Percentiles rank a stretch among this genome's conserved stretches.
phyloP scores from a whole-genome alignment of 1,284 basidiomycete genomes.

The Ceratobasidium theobromae region DNA sequence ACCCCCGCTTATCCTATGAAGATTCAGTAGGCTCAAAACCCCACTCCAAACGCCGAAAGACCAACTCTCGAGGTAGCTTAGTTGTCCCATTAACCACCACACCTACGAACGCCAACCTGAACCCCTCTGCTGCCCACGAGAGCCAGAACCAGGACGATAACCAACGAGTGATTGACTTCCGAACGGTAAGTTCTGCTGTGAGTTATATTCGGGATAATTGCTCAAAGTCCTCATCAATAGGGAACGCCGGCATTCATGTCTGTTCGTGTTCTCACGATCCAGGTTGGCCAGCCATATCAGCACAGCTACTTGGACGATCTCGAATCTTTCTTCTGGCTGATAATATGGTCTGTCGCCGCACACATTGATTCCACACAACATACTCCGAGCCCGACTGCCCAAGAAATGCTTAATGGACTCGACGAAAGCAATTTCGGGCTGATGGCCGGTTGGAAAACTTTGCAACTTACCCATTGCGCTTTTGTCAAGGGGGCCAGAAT shows the following conservation, averaged over 20 bases:
- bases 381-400: too few relatives aligned
- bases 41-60: not conserved
- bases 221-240: not conserved
- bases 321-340: constrained; percentile 29
- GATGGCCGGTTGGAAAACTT: too few relatives aligned
- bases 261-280: not conserved
- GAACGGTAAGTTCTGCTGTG: constrained; percentile 3
- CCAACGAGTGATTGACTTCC: not conserved
- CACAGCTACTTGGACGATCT: constrained; percentile 19
- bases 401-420: too few relatives aligned
- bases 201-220: not conserved
- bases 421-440: too few relatives aligned
- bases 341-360: not conserved
- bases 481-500: too few relatives aligned
- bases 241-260: constrained; percentile 22
- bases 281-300: not conserved
- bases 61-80: not conserved
- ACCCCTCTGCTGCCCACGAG: not conserved
- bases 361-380: too few relatives aligned
- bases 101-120: not conserved
- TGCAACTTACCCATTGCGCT: too few relatives aligned
- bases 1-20: not conserved
- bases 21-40: not conserved
- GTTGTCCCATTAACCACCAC: not conserved
- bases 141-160: not conserved